Conservation (phyloP, 257 asterid genomes). For the Cynanchum wilfordii region DNA sequence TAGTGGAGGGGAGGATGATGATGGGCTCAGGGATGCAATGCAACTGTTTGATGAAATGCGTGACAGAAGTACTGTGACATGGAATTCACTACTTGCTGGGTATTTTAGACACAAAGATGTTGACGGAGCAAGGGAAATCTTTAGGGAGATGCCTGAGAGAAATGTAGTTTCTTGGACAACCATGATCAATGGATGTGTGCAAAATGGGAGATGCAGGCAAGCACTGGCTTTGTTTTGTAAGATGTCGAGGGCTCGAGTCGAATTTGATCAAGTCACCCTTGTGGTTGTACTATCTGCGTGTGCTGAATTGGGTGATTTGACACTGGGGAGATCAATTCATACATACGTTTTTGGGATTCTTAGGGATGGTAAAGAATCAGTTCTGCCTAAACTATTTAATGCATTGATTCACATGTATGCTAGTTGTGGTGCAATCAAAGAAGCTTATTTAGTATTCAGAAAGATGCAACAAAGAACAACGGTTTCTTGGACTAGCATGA, state of each 20-base stretch:
- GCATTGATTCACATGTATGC: constrained; percentile 81
- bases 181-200: constrained; percentile 62
- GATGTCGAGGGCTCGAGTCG: constrained; percentile 35
- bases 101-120: constrained; percentile 42
- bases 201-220: constrained; percentile 53
- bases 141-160: constrained; percentile 57
- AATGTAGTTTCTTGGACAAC: constrained; percentile 83
- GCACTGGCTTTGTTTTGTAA: constrained; percentile 44
- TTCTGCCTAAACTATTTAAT: constrained; percentile 46
- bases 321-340: constrained; percentile 65
- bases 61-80: constrained; percentile 54
- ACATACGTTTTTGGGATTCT: constrained; percentile 32
- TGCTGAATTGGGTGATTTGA: constrained; percentile 65
- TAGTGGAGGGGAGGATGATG: constrained; percentile 26
- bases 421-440: constrained; percentile 65
- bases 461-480: constrained; percentile 42
- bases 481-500: constrained; percentile 77
- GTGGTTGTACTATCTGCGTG: constrained; percentile 67
- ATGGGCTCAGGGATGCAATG: constrained; percentile 35
- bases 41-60: constrained; percentile 63
- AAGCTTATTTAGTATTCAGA: constrained; percentile 47
- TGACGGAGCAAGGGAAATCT: constrained; percentile 38
- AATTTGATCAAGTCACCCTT: constrained; percentile 67
- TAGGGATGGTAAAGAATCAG: constrained; percentile 19
- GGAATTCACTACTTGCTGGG: constrained; percentile 73